A percentile compares a stretch with the other conserved stretches of the same genome.
Evolutionary conservation across 1,139 yeast species (phyloP).

Genomic region (Candida gigantensis): DNA sequence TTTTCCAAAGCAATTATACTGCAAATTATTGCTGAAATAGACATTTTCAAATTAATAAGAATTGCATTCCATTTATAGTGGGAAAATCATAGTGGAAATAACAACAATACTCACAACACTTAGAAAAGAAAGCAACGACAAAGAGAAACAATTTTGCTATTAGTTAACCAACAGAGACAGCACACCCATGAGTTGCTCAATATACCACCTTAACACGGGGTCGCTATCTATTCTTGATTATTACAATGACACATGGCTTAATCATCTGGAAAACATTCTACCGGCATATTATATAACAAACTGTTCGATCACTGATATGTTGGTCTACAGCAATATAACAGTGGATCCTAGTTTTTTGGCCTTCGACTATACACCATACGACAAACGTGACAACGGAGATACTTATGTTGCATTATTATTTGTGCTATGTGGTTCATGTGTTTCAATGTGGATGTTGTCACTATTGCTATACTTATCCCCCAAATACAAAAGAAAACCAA

Average conservation of each 20-base stretch:
- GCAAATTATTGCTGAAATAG: no score
- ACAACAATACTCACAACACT: no score
- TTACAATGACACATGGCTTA: conserved; percentile 19
- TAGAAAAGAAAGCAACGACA: no score
- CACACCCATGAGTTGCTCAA: conserved; percentile 35
- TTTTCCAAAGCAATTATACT: no score
- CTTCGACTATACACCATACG: conserved; percentile 20
- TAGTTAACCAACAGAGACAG: conserved; percentile 15
- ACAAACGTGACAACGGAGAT: conserved; percentile 39
- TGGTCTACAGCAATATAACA: not conserved
- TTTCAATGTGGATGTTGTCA: conserved; percentile 57
- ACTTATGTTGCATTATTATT: conserved; percentile 47
- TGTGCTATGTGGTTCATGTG: conserved; percentile 44
- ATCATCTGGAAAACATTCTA: conserved; percentile 18
- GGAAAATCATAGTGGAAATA: no score
- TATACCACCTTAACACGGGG: conserved; percentile 40
- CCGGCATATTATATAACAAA: conserved; percentile 48
- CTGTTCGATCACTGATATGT: conserved; percentile 26
- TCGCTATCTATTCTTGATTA: conserved; percentile 20
- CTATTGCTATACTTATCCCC: conserved; percentile 48
- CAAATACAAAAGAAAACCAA: conserved; percentile 48
- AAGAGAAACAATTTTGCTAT: no score
- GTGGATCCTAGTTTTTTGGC: not conserved
- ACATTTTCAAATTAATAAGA: no score
- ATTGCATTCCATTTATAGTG: no score